phyloP scores from a whole-genome alignment of 2,329 filamentous ascomycete genomes.

The Ambrosiella xylebori region DNA sequence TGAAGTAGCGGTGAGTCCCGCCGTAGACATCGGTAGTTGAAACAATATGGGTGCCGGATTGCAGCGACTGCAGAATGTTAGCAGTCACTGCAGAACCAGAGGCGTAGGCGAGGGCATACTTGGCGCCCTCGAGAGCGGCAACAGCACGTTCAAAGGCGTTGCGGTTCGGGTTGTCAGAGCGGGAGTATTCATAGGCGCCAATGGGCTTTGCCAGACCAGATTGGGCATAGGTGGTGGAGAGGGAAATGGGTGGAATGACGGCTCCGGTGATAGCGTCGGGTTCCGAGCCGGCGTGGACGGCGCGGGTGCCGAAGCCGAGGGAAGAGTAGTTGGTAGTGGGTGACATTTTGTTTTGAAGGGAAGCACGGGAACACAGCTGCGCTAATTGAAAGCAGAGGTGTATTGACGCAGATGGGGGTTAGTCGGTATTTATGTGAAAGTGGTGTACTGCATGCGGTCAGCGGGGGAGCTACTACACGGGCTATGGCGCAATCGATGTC shows the following conservation, averaged over 20 bases:
- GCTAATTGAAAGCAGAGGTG: background rate
- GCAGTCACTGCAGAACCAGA: constrained; percentile 91
- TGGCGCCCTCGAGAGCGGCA: constrained; percentile 80
- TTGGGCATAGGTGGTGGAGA: constrained; percentile 95
- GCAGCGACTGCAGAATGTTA: constrained; percentile 80
- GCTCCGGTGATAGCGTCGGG: constrained; percentile 85
- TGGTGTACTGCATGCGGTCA: background rate
- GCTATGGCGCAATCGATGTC: constrained; percentile 8
- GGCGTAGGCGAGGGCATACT: constrained; percentile 83
- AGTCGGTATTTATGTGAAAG: background rate
- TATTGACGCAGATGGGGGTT: background rate
- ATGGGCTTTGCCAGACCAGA: constrained; percentile 71
- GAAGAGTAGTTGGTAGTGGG: constrained; percentile 19
- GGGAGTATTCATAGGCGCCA: constrained; percentile 81
- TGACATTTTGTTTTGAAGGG: constrained; percentile 1
- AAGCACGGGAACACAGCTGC: background rate
- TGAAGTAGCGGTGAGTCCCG: constrained; percentile 97
- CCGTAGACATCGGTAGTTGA: constrained; percentile 97
- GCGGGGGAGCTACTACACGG: background rate
- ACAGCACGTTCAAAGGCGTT: constrained; percentile 86
- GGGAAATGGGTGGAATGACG: constrained; percentile 88
- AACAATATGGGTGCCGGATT: constrained; percentile 80
- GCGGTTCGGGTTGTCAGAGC: constrained; percentile 87
- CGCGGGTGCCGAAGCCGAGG: constrained; percentile 76
- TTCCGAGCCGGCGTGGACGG: constrained; percentile 82